A percentile compares a stretch with the other conserved stretches of the same genome.
Conservation (phyloP, 2,329 filamentous ascomycete species). For the Talaromyces albobiverticillius region DNA sequence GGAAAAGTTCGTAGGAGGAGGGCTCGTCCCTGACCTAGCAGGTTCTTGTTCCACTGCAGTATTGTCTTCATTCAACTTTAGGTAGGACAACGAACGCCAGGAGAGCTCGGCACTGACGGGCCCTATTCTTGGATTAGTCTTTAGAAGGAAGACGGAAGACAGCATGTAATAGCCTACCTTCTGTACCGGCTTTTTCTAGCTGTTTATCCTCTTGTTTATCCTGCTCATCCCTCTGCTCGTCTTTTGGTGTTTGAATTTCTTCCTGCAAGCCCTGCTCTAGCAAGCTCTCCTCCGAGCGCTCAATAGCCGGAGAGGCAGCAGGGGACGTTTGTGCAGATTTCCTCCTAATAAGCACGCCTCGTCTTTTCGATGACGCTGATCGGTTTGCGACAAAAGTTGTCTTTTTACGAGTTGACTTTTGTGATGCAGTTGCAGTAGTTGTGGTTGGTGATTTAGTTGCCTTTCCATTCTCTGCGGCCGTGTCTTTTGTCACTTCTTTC, state of each 20-base stretch:
- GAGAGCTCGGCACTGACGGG: slow-evolving; percentile 4
- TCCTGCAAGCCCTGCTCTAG: background rate
- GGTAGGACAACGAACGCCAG: slow-evolving; percentile 11
- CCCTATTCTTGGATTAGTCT: background rate
- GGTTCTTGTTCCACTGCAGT: background rate
- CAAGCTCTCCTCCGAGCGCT: slow-evolving; percentile 1
- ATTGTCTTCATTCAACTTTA: slow-evolving; percentile 6
- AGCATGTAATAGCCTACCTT: too few species aligned
- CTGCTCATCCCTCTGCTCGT: background rate
- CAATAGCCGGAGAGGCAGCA: slow-evolving; percentile 10
- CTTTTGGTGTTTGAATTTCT: background rate
- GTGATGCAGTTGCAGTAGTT: background rate
- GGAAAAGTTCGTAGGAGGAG: slow-evolving; percentile 15
- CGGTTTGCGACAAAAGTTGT: slow-evolving; percentile 27
- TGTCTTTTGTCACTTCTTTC: slow-evolving; percentile 24
- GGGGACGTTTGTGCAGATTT: slow-evolving; percentile 35
- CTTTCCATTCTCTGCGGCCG: slow-evolving; percentile 5
- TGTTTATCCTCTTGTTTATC: too few species aligned
- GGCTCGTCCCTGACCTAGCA: slow-evolving; percentile 2
- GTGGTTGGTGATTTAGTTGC: background rate
- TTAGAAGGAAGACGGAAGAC: too few species aligned
- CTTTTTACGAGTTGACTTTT: slow-evolving; percentile 26
- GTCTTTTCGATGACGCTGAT: slow-evolving; percentile 25
- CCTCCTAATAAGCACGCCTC: slow-evolving; percentile 31
- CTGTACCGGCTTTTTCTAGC: too few species aligned